Evolutionary conservation across 192 early-diverging fungal species (phyloP).

Genomic region (Phycomyces blakesleeanus): DNA sequence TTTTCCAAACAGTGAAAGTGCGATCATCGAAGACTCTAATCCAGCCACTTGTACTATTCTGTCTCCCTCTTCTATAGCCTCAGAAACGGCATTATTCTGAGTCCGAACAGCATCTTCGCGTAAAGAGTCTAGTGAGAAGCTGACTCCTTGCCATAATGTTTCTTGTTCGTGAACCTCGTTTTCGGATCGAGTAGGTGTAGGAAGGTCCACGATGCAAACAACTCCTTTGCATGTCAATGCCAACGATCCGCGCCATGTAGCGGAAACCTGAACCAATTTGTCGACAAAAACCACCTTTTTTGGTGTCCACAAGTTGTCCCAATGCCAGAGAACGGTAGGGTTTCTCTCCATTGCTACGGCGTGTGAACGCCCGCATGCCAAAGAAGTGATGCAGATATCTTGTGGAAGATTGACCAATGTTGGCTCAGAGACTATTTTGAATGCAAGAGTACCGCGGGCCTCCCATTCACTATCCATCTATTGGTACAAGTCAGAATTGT

Average conservation of each 20-base stretch:
- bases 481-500: not conserved
- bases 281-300: constrained; percentile 4
- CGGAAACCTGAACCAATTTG: constrained; percentile 17
- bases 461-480: constrained; percentile 12
- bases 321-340: constrained; percentile 19
- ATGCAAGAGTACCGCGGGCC: not conserved
- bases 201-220: constrained; percentile 11
- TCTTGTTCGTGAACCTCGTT: not conserved
- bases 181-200: not conserved
- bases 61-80: not conserved
- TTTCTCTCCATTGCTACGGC: constrained; percentile 26
- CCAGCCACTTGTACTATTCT: constrained; percentile 14
- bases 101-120: not conserved
- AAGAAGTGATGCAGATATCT: constrained; percentile 6
- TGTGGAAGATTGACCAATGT: constrained; percentile 7
- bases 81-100: not conserved
- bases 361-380: constrained; percentile 28
- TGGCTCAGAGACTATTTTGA: not conserved
- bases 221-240: constrained; percentile 20
- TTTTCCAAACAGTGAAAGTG: constrained; percentile 7
- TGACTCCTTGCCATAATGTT: not conserved
- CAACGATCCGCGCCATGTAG: constrained; percentile 25
- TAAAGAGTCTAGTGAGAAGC: not conserved
- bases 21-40: constrained; percentile 7
- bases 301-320: constrained; percentile 17